Percentiles rank a stretch among this genome's conserved stretches.
These are phyloP conservation scores for Lizanozyma gosingica DNA, from an alignment of 1,139 yeast species.

Conservation along the genomic window DNA sequence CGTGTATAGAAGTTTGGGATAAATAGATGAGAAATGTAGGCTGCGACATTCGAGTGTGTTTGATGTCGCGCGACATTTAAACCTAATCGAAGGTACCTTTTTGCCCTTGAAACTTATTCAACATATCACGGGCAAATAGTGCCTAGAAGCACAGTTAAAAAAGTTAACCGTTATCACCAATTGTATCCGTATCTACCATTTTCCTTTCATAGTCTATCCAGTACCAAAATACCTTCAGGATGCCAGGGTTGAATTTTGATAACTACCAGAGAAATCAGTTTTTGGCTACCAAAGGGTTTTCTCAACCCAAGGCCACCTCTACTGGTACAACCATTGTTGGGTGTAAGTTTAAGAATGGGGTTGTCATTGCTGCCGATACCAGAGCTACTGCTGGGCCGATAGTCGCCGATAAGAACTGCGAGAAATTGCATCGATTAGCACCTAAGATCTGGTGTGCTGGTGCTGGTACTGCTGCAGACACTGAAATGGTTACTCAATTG, in stretches of 20 bases:
- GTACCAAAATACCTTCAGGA: too few relatives aligned
- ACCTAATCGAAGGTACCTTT: too few relatives aligned
- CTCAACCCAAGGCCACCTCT: constrained; percentile 82
- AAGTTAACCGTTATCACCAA: too few relatives aligned
- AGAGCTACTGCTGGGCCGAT: constrained; percentile 94
- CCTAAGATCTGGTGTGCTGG: constrained; percentile 99
- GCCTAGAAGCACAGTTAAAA: too few relatives aligned
- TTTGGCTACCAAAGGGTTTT: constrained; percentile 63
- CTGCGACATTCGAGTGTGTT: too few relatives aligned
- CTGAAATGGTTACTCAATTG: constrained; percentile 92
- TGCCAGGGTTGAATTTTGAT: constrained; percentile 91
- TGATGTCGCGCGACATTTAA: too few relatives aligned
- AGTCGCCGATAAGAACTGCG: constrained; percentile 97
- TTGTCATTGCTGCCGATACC: constrained; percentile 96
- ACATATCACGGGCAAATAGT: too few relatives aligned
- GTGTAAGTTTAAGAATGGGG: constrained; percentile 85
- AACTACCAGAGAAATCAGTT: constrained; percentile 81
- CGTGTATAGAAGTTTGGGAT: too few relatives aligned
- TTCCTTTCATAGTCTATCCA: too few relatives aligned
- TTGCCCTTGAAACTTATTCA: too few relatives aligned
- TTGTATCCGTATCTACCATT: too few relatives aligned
- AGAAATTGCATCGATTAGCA: constrained; percentile 83
- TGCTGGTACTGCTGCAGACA: constrained; percentile 99
- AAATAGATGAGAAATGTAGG: too few relatives aligned
- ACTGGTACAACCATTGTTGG: constrained; percentile 99